Base-by-base conservation (phyloP, 345 rosid genomes). In the Streptanthus diversifolius region DNA sequence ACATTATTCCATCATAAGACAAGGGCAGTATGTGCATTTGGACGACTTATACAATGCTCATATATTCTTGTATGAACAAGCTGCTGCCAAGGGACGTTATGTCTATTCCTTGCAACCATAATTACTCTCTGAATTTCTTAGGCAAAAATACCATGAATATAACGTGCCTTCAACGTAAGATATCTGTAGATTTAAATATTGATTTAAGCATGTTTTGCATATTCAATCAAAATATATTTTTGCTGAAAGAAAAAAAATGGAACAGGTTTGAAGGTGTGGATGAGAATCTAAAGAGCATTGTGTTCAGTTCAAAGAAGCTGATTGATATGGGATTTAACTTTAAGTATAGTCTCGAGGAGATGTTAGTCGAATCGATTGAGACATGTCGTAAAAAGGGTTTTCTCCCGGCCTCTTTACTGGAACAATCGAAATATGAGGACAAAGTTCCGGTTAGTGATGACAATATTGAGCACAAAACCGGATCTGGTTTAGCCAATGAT, bases 41-140 rank as follows among this genome's bases (percentile, higher is more conserved):
- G 98, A 92, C 62, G 99, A 95, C 68, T 86, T 91, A n/a, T 88
- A 97, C 83, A 84, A 67, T 36, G 71, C 93, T 24, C 99, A 95
- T 66, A 86, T 91, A 54, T 90, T 77, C 80, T 58, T 90, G 74
- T 91, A 49, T 45, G 93, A 95, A 82, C 45, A 88, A 60, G 89
- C 85, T 4, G 53, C 68, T 18, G 92, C 98, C 1, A 77, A 87
- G 64, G 99, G 99, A 32, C 89, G 98, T 5, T 95, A 91, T 77
- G 72, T 95, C 39, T 88, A 98, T 77, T 87, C 86, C 56, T 82
- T 13, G 95, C 88, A 5, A 81, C 79, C 49, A 87, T 95, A 75
- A 54, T 83, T 59, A 81, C 81, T 91, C 35, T 87, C 92, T 1
- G 33, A 77, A 22, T 5, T 91, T 69, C 82, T 95, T 0, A 66